These are phyloP conservation scores for Tanozyma kutaoensis DNA, from an alignment of 805 yeast genomes.

Conservation along the genomic window DNA sequence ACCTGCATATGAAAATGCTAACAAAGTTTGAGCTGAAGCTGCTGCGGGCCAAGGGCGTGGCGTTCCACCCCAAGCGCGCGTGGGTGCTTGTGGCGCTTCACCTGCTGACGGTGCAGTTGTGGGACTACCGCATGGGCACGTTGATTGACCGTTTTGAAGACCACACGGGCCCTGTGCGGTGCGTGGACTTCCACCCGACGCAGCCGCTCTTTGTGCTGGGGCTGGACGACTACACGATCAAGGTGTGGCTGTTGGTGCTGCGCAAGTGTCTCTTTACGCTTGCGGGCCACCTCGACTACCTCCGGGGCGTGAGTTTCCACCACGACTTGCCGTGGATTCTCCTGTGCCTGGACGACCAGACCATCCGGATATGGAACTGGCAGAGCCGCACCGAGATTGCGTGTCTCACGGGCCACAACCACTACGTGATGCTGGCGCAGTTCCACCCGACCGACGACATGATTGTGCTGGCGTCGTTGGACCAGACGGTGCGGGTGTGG, in stretches of 20 bases:
- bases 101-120: constrained; percentile 95
- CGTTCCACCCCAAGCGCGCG: constrained; percentile 92
- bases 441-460: constrained; percentile 94
- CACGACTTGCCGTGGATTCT: constrained; percentile 95
- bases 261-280: constrained; percentile 86
- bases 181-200: constrained; percentile 92
- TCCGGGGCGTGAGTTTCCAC: constrained; percentile 90
- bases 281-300: constrained; percentile 89
- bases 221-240: constrained; percentile 91
- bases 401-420: constrained; percentile 94
- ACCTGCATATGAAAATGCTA: constrained; percentile 20
- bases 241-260: constrained; percentile 91
- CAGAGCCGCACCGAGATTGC: constrained; percentile 97
- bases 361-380: constrained; percentile 99
- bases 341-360: constrained; percentile 94
- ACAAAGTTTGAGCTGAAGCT: constrained; percentile 89
- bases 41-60: constrained; percentile 94
- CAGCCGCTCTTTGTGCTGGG: constrained; percentile 96
- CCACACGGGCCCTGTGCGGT: constrained; percentile 96
- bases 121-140: constrained; percentile 99
- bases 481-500: constrained; percentile 99
- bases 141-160: constrained; percentile 92
- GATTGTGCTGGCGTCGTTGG: constrained; percentile 90
- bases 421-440: constrained; percentile 95
- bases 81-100: constrained; percentile 93